These are phyloP conservation scores for Carex sylvatica DNA, from an alignment of 202 grass and related monocot genomes.

Conservation along the genomic window DNA sequence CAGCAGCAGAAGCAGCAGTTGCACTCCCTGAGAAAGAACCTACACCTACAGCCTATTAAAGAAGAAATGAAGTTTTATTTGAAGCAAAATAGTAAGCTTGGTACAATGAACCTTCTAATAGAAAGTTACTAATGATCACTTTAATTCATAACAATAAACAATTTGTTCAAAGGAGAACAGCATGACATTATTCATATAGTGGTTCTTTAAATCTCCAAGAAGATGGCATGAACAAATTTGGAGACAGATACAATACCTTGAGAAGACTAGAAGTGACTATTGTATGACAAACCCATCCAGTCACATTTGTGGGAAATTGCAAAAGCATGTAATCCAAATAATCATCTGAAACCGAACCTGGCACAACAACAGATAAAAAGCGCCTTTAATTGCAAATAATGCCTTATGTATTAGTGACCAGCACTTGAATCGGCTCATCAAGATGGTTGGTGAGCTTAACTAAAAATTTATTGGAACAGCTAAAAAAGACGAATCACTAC, in stretches of 20 bases:
- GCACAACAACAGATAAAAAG: conserved; percentile 6
- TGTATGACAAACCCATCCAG: conserved; percentile 87
- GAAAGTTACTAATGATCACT: not conserved
- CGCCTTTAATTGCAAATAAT: not conserved
- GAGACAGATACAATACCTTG: conserved; percentile 48
- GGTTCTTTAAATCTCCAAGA: not conserved
- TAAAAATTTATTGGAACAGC: too few species aligned
- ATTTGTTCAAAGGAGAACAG: not conserved
- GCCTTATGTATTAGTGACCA: too few species aligned
- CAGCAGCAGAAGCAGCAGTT: conserved; percentile 84
- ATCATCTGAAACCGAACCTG: conserved; percentile 85
- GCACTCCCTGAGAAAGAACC: conserved; percentile 75
- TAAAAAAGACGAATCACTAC: too few species aligned
- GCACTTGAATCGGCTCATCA: too few species aligned
- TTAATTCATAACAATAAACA: conserved; percentile 11
- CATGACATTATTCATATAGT: not conserved
- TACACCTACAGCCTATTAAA: conserved; percentile 84
- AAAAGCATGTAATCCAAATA: conserved; percentile 87
- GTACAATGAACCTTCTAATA: not conserved
- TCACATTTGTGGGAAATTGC: conserved; percentile 94
- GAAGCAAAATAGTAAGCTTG: conserved; percentile 22
- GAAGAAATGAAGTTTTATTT: not conserved
- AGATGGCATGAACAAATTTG: conserved; percentile 5
- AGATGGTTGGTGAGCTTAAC: too few species aligned
- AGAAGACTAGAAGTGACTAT: conserved; percentile 89